A percentile compares a stretch with the other conserved stretches of the same genome.
phyloP scores from a whole-genome alignment of 352 stramenopile genomes.

The Nothophytophthora sp. region DNA sequence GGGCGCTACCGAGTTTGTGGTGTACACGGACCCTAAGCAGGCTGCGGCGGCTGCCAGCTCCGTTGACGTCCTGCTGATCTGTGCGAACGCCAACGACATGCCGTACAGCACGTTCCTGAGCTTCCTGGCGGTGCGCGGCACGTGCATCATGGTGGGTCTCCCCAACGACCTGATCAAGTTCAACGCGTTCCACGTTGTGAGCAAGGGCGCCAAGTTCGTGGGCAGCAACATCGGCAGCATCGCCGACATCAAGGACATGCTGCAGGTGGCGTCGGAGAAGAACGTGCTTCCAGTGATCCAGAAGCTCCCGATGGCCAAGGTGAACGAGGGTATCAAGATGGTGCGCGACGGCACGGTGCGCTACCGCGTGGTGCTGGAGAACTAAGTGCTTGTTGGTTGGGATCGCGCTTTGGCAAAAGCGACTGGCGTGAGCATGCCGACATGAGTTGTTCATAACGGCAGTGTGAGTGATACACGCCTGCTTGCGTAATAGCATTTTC shows the following conservation, averaged over 20 bases:
- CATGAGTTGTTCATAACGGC: too few relatives aligned
- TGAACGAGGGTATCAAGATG: constrained; percentile 35
- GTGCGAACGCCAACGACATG: constrained; percentile 45
- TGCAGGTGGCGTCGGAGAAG: constrained; percentile 66
- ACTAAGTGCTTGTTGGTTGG: constrained; percentile 15
- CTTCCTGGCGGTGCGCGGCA: constrained; percentile 51
- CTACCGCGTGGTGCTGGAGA: constrained; percentile 43
- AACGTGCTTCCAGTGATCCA: constrained; percentile 49
- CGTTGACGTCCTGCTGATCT: constrained; percentile 72
- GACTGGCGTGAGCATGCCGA: too few relatives aligned
- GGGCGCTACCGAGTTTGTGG: constrained; percentile 58
- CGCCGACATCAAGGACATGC: constrained; percentile 73
- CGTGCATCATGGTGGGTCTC: constrained; percentile 55
- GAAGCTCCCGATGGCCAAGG: constrained; percentile 39
- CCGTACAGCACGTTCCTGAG: constrained; percentile 41
- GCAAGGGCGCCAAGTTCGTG: constrained; percentile 31
- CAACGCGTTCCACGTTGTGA: constrained; percentile 44
- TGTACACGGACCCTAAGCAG: constrained; percentile 34
- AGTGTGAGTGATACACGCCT: too few relatives aligned
- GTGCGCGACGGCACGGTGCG: constrained; percentile 27
- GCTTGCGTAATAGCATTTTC: too few relatives aligned
- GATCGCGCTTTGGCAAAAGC: too few relatives aligned
- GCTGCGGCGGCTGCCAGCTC: constrained; percentile 11
- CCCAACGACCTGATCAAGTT: constrained; percentile 53
- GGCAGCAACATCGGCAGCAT: constrained; percentile 76